phyloP scores from a whole-genome alignment of 768 basidiomycete species.

The Tephrocybe sp. region DNA sequence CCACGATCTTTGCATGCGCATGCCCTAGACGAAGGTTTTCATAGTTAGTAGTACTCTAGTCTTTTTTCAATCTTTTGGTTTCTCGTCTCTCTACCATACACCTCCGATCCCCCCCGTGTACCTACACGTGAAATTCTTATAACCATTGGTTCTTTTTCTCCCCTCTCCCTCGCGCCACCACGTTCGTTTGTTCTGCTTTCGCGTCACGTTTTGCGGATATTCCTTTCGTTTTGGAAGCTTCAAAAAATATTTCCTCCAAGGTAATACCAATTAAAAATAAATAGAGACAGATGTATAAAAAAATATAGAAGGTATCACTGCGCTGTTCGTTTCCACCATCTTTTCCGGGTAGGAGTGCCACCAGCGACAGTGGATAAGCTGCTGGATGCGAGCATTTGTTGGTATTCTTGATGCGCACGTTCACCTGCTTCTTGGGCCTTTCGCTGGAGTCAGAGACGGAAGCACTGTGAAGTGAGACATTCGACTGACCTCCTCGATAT shows the following conservation, averaged over 20 bases:
- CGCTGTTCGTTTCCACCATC: background rate
- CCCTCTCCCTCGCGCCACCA: background rate
- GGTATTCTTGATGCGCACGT: conserved; percentile 58
- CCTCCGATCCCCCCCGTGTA: conserved; percentile 14
- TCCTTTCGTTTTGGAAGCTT: background rate
- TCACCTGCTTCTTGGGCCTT: conserved; percentile 67
- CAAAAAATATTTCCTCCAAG: background rate
- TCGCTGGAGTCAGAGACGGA: background rate
- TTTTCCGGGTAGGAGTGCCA: background rate
- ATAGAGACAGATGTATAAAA: background rate
- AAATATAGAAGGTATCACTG: background rate
- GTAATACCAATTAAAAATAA: background rate
- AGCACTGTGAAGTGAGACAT: background rate
- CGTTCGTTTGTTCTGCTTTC: background rate
- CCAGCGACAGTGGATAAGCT: conserved; percentile 30
- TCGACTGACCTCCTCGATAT: conserved; percentile 57
- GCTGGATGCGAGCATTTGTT: conserved; percentile 44
- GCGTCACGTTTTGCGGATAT: too few species aligned
- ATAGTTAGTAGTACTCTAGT: conserved; percentile 14
- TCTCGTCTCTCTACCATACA: conserved; percentile 7
- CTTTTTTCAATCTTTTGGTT: conserved; percentile 10
- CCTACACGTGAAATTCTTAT: conserved; percentile 18
- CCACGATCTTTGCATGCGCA: conserved; percentile 46
- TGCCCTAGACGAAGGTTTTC: conserved; percentile 51
- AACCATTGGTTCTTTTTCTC: conserved; percentile 3